Evolutionary conservation across 1,284 basidiomycete genomes (phyloP), one percentile per base, ranked within the genome.

Genomic region (Gymnopus androsaceus): DNA sequence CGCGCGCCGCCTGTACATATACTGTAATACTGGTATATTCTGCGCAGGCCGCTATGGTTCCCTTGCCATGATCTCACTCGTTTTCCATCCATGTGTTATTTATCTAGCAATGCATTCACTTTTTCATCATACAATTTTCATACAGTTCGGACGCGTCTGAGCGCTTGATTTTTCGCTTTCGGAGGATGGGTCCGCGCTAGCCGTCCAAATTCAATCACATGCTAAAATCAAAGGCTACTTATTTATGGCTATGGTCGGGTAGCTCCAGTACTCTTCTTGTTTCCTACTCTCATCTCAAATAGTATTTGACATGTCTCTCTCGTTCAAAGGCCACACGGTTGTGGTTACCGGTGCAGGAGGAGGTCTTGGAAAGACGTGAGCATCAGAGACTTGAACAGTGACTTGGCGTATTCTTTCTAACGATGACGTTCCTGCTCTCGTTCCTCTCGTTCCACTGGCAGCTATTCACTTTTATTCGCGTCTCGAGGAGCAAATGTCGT

Each of bases 271-370:
- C n/a, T n/a, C 17, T 19, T 30, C 41, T 15, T 36, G 19, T 23
- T 15, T 61, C 46, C 58, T 58, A 52, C 30, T 45, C 54, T 54
- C 49, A 63, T 53, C 54, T 23, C 45, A 30, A 3, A 15, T 46
- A 4, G 23, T 40, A 41, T 46, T 62, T 57, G n/a, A n/a, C 61
- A 85, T 85, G 83, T 73, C 81, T 47, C 71, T 92, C 23, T 88
- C 87, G 5, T 98, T 96, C 83, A 90, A 94, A 75, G 90, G 89
- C 63, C 92, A 97, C 59, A 95, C 94, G 36, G 92, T 95, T 62
- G 83, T 99, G 64, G 78, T 99, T 62, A 99, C 97, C 47, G 97
- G 97, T 56, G 95, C 94, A 54, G 97, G 97, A 31, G 94, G 94
- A 61, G 96, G 97, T 34, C 82, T 99, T 23, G 96, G 96, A 53